Conservation (phyloP, 2,329 filamentous ascomycete genomes). For the Pyrenophora tritici-repentis region DNA sequence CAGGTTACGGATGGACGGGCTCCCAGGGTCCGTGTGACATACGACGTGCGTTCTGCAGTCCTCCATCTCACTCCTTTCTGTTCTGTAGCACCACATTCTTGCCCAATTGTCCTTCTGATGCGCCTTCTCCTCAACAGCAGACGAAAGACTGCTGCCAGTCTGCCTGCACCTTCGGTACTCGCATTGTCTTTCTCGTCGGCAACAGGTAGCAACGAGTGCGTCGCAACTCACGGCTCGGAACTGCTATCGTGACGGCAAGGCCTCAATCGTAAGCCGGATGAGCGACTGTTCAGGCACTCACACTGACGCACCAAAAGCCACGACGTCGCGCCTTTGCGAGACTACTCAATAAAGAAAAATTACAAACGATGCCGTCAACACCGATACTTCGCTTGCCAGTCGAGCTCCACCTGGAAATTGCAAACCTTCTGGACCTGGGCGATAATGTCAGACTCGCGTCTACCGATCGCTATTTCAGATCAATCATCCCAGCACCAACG, state of each 20-base stretch:
- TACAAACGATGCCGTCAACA: slow-evolving; percentile 17
- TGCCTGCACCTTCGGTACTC: too few relatives aligned
- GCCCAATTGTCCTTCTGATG: neutral
- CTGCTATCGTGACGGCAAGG: neutral
- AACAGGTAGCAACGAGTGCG: neutral
- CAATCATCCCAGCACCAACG: slow-evolving; percentile 24
- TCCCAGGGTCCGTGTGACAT: slow-evolving; percentile 14
- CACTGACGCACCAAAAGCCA: neutral
- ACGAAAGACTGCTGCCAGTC: too few relatives aligned
- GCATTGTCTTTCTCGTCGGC: neutral
- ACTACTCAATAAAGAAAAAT: neutral
- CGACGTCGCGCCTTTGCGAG: neutral
- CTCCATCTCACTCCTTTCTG: slow-evolving; percentile 9
- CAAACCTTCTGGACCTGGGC: slow-evolving; percentile 27
- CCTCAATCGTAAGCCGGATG: slow-evolving; percentile 8
- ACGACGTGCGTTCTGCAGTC: slow-evolving; percentile 9
- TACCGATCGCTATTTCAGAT: slow-evolving; percentile 26
- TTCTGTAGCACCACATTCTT: slow-evolving; percentile 8
- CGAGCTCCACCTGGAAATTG: slow-evolving; percentile 32
- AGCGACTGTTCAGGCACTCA: neutral
- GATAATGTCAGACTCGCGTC: slow-evolving; percentile 22
- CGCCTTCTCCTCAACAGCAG: too few relatives aligned
- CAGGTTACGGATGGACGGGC: slow-evolving; percentile 9
- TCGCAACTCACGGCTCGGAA: neutral
- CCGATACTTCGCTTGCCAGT: slow-evolving; percentile 29